Conservation (phyloP, 768 basidiomycete species). For the Podaxis sp. region DNA sequence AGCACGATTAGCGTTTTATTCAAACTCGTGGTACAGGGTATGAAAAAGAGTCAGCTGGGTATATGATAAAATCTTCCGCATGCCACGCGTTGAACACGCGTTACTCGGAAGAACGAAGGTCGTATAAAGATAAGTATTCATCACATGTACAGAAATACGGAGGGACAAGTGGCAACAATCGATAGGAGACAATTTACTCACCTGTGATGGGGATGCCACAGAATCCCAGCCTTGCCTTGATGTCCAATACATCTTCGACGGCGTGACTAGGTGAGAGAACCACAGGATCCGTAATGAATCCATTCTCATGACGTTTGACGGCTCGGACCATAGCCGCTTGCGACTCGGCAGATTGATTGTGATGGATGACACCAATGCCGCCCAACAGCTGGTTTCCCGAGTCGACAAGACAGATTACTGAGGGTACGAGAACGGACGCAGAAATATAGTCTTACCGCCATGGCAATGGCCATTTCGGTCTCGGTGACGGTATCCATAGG, state of each 20-base stretch:
- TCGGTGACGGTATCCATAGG: constrained; percentile 99
- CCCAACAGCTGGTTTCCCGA: constrained; percentile 66
- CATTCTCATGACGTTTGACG: constrained; percentile 98
- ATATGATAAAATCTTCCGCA: constrained; percentile 55
- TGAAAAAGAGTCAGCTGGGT: constrained; percentile 35
- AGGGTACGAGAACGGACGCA: constrained; percentile 10
- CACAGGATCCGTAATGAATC: constrained; percentile 95
- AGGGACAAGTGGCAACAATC: constrained; percentile 2
- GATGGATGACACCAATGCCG: constrained; percentile 97
- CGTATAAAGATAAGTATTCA: constrained; percentile 48
- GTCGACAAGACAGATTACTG: constrained; percentile 21
- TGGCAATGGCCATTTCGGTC: constrained; percentile 86
- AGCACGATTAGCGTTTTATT: neutral
- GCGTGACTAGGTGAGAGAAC: constrained; percentile 76
- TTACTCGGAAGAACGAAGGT: constrained; percentile 95
- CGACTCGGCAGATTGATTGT: constrained; percentile 81
- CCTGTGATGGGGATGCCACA: constrained; percentile 98
- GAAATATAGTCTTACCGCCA: constrained; percentile 65
- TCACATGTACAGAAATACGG: constrained; percentile 29
- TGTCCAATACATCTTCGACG: constrained; percentile 89
- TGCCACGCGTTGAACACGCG: constrained; percentile 62
- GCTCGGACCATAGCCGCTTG: constrained; percentile 98
- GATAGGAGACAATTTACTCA: constrained; percentile 41
- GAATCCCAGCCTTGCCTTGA: constrained; percentile 91
- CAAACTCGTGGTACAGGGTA: neutral